Evolutionary conservation across 2,329 filamentous ascomycete species (phyloP).

Genomic region (Acrocalymma vagum): DNA sequence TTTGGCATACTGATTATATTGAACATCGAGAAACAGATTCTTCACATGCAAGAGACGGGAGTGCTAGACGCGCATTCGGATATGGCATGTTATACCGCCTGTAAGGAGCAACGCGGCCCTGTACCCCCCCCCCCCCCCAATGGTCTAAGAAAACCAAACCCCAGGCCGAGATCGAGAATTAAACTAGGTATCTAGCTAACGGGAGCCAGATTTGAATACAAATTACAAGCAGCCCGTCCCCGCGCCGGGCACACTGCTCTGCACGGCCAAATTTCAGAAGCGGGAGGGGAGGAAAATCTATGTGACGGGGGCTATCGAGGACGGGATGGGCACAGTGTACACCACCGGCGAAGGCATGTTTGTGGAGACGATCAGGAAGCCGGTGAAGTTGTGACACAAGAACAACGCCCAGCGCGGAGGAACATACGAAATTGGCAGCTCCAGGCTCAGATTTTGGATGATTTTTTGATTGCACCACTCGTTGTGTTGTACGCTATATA

Average conservation of each 20-base stretch:
- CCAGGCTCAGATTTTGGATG: no score
- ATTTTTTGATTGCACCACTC: no score
- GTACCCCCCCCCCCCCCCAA: not conserved
- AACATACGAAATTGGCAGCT: no score
- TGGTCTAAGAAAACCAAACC: not conserved
- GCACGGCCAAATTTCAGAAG: slow-evolving; percentile 54
- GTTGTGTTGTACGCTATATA: no score
- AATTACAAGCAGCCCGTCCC: slow-evolving; percentile 62
- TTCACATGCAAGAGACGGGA: slow-evolving; percentile 14
- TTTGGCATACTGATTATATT: slow-evolving; percentile 60
- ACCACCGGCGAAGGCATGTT: slow-evolving; percentile 65
- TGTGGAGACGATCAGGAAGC: no score
- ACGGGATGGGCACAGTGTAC: slow-evolving; percentile 57
- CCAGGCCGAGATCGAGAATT: not conserved
- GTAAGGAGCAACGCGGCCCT: slow-evolving; percentile 26
- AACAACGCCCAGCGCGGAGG: no score
- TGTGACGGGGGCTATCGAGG: slow-evolving; percentile 58
- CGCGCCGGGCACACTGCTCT: slow-evolving; percentile 60
- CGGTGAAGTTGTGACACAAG: no score
- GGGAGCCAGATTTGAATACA: slow-evolving; percentile 59
- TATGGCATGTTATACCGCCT: slow-evolving; percentile 42
- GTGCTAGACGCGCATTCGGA: slow-evolving; percentile 3
- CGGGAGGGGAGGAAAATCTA: slow-evolving; percentile 65
- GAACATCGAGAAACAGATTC: slow-evolving; percentile 44
- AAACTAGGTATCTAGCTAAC: slow-evolving; percentile 15